phyloP scores from a whole-genome alignment of 2,329 filamentous ascomycete genomes.

The Ascochyta viciae-villosae region DNA sequence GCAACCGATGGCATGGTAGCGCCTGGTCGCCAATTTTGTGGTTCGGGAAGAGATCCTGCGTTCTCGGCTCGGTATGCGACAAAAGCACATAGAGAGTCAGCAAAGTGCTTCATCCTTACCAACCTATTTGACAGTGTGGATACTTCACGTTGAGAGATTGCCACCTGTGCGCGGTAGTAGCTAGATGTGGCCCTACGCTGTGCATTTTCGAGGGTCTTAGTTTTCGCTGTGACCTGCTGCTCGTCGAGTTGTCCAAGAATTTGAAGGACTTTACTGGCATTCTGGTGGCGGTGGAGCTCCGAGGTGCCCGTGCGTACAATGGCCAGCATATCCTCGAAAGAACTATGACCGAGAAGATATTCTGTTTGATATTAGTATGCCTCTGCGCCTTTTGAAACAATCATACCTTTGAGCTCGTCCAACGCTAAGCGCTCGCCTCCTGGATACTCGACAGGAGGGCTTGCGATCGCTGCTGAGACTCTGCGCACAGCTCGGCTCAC shows the following conservation, averaged over 20 bases:
- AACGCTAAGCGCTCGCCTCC: conserved; percentile 14
- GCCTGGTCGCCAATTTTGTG: background rate
- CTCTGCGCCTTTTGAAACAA: background rate
- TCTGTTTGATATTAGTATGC: conserved; percentile 5
- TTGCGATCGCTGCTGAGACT: background rate
- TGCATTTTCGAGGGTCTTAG: background rate
- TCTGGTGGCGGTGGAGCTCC: conserved; percentile 6
- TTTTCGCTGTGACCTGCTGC: conserved; percentile 8
- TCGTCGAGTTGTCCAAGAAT: conserved; percentile 21
- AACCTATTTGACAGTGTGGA: conserved; percentile 7
- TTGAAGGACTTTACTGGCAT: conserved; percentile 27
- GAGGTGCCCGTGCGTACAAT: conserved; percentile 22
- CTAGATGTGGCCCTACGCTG: background rate
- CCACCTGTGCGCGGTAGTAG: too few species aligned
- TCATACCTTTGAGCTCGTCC: conserved; percentile 32
- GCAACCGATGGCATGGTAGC: background rate
- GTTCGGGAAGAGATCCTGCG: background rate
- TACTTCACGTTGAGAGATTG: background rate
- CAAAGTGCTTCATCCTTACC: conserved; percentile 10
- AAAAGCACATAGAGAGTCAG: conserved; percentile 35
- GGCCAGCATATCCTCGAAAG: conserved; percentile 37
- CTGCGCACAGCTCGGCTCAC: background rate
- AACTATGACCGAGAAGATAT: conserved; percentile 30
- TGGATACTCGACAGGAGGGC: conserved; percentile 2
- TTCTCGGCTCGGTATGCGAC: conserved; percentile 31